A percentile compares a stretch with the other conserved stretches of the same genome.
Conservation (phyloP, 495 filamentous ascomycete species). For the Oleoguttula mirabilis region DNA sequence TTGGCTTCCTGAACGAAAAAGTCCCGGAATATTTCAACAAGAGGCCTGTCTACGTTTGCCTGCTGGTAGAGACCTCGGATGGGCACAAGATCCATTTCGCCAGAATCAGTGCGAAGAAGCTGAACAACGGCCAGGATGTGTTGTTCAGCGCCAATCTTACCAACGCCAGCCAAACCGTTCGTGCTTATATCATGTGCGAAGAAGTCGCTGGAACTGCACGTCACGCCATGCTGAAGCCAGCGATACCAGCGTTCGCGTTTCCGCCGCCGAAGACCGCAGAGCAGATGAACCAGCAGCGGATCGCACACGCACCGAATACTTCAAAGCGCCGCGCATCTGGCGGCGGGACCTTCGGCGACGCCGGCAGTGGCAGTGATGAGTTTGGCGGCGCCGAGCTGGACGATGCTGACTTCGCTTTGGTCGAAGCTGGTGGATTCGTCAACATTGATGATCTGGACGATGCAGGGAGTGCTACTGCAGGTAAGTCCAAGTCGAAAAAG, state of each 20-base stretch:
- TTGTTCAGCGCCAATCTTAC: conserved; percentile 49
- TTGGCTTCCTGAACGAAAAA: conserved; percentile 63
- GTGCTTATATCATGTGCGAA: conserved; percentile 74
- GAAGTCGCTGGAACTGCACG: conserved; percentile 76
- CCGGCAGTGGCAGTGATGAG: conserved; percentile 29
- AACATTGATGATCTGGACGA: conserved; percentile 37
- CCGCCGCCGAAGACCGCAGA: conserved; percentile 23
- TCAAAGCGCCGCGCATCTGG: conserved; percentile 12
- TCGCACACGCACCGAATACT: conserved; percentile 10
- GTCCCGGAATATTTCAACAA: conserved; percentile 47
- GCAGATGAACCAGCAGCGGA: conserved; percentile 7
- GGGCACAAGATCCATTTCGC: conserved; percentile 67
- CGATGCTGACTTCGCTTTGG: conserved; percentile 43
- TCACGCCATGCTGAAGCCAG: conserved; percentile 47
- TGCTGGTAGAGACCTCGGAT: conserved; percentile 65
- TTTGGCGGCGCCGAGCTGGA: conserved; percentile 47
- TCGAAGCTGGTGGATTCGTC: conserved; percentile 31
- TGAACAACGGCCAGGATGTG: conserved; percentile 52
- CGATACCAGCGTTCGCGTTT: conserved; percentile 48
- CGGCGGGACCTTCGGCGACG: not conserved
- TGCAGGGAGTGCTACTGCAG: not conserved
- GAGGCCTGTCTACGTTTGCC: conserved; percentile 53
- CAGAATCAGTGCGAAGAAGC: conserved; percentile 54
- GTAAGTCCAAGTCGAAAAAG: conserved; percentile 13
- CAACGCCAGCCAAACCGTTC: conserved; percentile 44